These are phyloP conservation scores for Plasmodium knowlesi DNA, from an alignment of 169 alveolate genomes.

Conservation along the genomic window DNA sequence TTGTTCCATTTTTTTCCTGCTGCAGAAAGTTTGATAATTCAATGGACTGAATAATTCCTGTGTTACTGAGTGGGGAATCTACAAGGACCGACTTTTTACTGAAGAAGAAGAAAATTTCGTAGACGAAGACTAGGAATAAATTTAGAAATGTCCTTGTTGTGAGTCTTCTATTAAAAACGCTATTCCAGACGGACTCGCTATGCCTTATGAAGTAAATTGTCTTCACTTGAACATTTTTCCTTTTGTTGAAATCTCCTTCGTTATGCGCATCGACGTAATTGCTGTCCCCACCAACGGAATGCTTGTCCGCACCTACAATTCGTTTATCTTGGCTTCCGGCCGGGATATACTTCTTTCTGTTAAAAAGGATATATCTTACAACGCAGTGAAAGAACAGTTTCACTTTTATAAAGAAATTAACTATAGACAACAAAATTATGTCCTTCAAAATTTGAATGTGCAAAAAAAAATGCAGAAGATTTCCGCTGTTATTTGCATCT, in stretches of 20 bases:
- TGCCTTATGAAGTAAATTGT: slow-evolving; percentile 70
- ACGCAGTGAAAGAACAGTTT: slow-evolving; percentile 1
- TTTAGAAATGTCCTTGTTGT: neutral
- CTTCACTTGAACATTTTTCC: slow-evolving; percentile 27
- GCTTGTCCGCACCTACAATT: neutral
- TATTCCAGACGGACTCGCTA: slow-evolving; percentile 68
- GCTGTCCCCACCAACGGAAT: neutral
- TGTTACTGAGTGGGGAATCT: slow-evolving; percentile 63
- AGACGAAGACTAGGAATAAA: neutral
- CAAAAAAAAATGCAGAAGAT: neutral
- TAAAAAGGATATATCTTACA: neutral
- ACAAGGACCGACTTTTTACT: slow-evolving; percentile 28
- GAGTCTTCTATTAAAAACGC: slow-evolving; percentile 10
- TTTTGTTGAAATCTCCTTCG: neutral
- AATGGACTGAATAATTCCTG: slow-evolving; percentile 44
- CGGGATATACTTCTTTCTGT: neutral
- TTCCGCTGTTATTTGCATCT: neutral
- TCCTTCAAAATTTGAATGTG: slow-evolving; percentile 34
- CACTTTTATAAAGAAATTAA: slow-evolving; percentile 17
- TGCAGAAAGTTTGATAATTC: slow-evolving; percentile 53
- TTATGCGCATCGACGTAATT: neutral
- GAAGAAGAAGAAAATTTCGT: slow-evolving; percentile 35
- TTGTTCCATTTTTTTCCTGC: neutral
- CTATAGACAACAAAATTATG: neutral
- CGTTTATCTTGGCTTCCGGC: neutral